Evolutionary conservation across 163 green algal genomes (phyloP), one percentile per base, ranked within the genome.

Genomic region (Trebouxiophyceae sp.): DNA sequence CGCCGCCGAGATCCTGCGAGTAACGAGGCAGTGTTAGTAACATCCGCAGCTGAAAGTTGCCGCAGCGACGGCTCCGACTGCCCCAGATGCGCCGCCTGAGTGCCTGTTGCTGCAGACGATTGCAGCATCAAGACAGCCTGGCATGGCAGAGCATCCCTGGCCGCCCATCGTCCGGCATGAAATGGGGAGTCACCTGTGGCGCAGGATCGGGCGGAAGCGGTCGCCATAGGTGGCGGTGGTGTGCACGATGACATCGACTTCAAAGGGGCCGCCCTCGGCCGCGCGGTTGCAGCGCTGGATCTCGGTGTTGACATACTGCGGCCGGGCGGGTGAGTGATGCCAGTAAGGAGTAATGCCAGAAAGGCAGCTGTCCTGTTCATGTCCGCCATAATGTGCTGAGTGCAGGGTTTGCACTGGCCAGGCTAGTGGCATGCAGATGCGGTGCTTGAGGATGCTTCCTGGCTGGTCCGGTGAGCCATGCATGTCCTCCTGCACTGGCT

Each of bases 211-310:
- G 26, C 77, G 68, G 60, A 95, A 92, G 54, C 84, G 83, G 66
- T 95, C 86, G 4, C 87, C 87, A 63, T 95, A 92, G 31, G 84
- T 87, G 1, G 84, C 87, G 16, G 70, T 84, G 26, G 87, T 92
- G 66, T 54, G 66, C 47, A 88, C 79, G 50, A 78, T 76, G 4
- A 64, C 58, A 54, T 91, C 74, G 27, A 89, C 31, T 3, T 72
- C 54, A 57, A 82, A 89, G 3, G 47, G 30, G 20, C 63, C 26
- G 23, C 70, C 81, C 2, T 73, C 66, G 23, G 66, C 55, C 2
- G 63, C 45, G 32, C 73, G 56, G 20, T 57, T 55, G 34, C 80
- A 58, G 6, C 65, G 54, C 39, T 72, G 39, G 54, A 82, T 16
- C 57, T 86, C 76, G 47, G 71, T 44, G 4, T 63, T 74, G 46